phyloP scores from a whole-genome alignment of 768 basidiomycete genomes.

The Termitomyces sp. region DNA sequence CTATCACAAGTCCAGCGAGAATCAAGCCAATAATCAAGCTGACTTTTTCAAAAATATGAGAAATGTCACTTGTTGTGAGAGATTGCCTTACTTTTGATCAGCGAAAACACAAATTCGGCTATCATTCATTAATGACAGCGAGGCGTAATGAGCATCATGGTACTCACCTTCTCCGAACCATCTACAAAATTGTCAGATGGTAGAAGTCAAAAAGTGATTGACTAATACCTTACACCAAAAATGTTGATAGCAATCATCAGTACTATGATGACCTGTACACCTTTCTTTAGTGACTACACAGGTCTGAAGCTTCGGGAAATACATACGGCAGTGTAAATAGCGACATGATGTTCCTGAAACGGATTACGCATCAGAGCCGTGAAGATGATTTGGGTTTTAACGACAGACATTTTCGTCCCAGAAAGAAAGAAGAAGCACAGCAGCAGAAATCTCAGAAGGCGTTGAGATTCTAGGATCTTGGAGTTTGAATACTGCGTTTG shows the following conservation, averaged over 20 bases:
- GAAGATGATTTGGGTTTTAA: slow-evolving; percentile 10
- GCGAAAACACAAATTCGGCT: slow-evolving; percentile 65
- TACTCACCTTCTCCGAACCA: slow-evolving; percentile 61
- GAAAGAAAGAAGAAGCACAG: slow-evolving; percentile 62
- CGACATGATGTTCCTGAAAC: slow-evolving; percentile 40
- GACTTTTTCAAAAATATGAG: slow-evolving; percentile 27
- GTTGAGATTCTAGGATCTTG: slow-evolving; percentile 41
- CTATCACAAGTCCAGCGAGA: slow-evolving; percentile 60
- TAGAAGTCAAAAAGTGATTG: background rate
- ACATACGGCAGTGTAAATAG: slow-evolving; percentile 48
- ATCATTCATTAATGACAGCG: background rate
- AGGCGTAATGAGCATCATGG: background rate
- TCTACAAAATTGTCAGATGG: slow-evolving; percentile 18
- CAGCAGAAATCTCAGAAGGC: slow-evolving; percentile 73
- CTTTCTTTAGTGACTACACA: background rate
- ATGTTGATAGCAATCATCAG: slow-evolving; percentile 60
- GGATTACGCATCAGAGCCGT: background rate
- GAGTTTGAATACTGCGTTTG: background rate
- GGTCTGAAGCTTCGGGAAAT: background rate
- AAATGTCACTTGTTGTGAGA: background rate
- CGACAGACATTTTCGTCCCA: slow-evolving; percentile 56
- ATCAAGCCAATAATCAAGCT: slow-evolving; percentile 57
- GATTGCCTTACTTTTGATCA: slow-evolving; percentile 49
- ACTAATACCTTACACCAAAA: slow-evolving; percentile 54
- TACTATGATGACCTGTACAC: slow-evolving; percentile 38